Evolutionary conservation across 345 rosid genomes (phyloP), one percentile per base, ranked within the genome.

Genomic region (Corchorus olitorius): DNA sequence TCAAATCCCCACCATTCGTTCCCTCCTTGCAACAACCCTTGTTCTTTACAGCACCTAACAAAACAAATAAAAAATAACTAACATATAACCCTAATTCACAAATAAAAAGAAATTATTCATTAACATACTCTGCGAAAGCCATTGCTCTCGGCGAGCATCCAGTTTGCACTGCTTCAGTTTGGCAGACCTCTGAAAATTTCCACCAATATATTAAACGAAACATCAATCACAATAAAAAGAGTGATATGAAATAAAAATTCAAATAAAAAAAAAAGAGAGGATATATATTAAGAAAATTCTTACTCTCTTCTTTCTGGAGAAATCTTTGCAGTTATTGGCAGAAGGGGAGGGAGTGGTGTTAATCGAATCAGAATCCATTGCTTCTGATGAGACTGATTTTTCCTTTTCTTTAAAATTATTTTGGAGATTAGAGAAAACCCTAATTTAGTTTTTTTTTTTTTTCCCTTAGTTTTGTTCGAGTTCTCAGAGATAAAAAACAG

Each of bases 121-220:
- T 22, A 64, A 39, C 76, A 14, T 76, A 92, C 98, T 91, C 84
- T 94, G 98, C 74, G 98, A 90, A 76, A 92, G 97, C 98, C 98
- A 94, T 85, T 94, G 98, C 84, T 92, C 97, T 17, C 98, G 97
- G 52, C 98, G 97, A 19, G 88, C 97, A 79, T 91, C 97, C 0
- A 94, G 88, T 88, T 94, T 94, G 91, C 89, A 88, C 87, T 93
- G 97, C 87, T 91, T 94, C 89, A 94, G 78, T 84, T 90, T 92
- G n/a, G 97, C 97, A 6, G 97, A 84, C 91, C 97, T 86, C 83
- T 94, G 69, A 50, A 15, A 41, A 20, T 48, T 35, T 65, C 3
- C 4, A 20, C 20, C 49, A 3, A 12, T 34, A 37, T 54, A 19
- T 17, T 6, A 3, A 27, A 22, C 8, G 11, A 33, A 1, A 52